These are phyloP conservation scores for Pulicaria dysenterica DNA, from an alignment of 129 eudicot species.

Conservation along the genomic window DNA sequence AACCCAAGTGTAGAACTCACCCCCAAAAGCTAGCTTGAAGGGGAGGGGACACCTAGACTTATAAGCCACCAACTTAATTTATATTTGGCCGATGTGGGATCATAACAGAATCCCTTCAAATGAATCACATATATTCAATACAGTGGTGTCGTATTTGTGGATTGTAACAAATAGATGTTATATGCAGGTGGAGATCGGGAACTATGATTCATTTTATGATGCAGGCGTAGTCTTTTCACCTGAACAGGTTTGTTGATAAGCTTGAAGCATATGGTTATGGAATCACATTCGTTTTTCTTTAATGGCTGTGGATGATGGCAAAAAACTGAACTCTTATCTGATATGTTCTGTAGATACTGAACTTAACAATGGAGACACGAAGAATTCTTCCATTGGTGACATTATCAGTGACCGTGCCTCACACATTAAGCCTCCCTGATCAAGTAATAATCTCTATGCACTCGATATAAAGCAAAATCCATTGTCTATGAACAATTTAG, in stretches of 20 bases:
- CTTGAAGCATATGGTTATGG: not conserved
- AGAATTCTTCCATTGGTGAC: slow-evolving; percentile 69
- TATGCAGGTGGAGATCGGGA: slow-evolving; percentile 90
- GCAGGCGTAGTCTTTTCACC: slow-evolving; percentile 73
- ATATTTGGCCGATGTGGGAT: too few species aligned
- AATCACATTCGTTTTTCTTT: not conserved
- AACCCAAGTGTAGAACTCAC: too few species aligned
- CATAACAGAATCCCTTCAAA: not conserved
- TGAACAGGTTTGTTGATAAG: slow-evolving; percentile 57
- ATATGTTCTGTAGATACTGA: slow-evolving; percentile 54
- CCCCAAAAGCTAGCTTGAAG: too few species aligned
- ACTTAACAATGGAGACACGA: slow-evolving; percentile 68
- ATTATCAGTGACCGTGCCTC: slow-evolving; percentile 94
- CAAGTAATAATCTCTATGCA: slow-evolving; percentile 46
- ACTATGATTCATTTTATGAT: slow-evolving; percentile 90
- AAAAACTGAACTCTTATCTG: not conserved
- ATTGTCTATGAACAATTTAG: not conserved
- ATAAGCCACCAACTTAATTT: too few species aligned
- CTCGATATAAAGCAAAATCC: not conserved
- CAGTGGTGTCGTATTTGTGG: not conserved
- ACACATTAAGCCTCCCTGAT: slow-evolving; percentile 88
- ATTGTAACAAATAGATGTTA: not conserved
- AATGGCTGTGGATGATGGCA: not conserved
- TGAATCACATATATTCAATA: not conserved
- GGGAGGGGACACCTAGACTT: too few species aligned